Conservation (phyloP, 2,329 filamentous ascomycete genomes). For the Didymellaceae sp. region DNA sequence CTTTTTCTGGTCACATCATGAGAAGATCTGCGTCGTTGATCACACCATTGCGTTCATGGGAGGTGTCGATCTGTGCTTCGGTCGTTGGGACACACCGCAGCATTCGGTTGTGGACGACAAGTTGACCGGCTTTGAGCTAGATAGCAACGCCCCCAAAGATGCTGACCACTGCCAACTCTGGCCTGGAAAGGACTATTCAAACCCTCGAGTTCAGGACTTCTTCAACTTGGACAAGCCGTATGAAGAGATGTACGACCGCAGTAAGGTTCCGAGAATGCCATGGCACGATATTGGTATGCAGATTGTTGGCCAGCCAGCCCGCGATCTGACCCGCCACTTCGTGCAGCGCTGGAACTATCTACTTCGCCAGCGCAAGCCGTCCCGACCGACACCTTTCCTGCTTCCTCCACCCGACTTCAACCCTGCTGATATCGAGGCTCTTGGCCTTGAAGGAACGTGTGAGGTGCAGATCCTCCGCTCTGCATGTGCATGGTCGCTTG, state of each 20-base stretch:
- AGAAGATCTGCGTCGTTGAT: constrained; percentile 96
- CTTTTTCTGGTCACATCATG: constrained; percentile 99
- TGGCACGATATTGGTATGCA: constrained; percentile 99
- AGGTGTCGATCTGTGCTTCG: constrained; percentile 95
- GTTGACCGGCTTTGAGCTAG: constrained; percentile 87
- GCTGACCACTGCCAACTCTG: constrained; percentile 94
- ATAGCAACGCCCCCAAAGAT: constrained; percentile 73
- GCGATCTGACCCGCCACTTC: constrained; percentile 93
- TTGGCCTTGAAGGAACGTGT: constrained; percentile 91
- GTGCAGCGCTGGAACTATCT: constrained; percentile 99
- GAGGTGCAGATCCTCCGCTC: constrained; percentile 96
- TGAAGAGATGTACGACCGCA: constrained; percentile 97
- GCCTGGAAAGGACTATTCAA: constrained; percentile 98
- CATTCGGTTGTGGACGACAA: constrained; percentile 92
- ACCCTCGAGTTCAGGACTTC: constrained; percentile 94
- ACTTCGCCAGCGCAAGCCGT: constrained; percentile 88
- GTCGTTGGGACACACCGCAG: constrained; percentile 95
- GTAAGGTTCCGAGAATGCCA: constrained; percentile 88
- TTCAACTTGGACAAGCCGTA: constrained; percentile 92
- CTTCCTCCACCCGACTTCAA: constrained; percentile 93
- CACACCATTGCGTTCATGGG: constrained; percentile 95
- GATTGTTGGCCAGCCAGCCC: constrained; percentile 91
- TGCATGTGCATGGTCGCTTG: constrained; percentile 88
- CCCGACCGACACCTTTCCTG: constrained; percentile 89
- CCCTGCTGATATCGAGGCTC: constrained; percentile 79